Evolutionary conservation across 108 stramenopile species (phyloP).

Genomic region (Cafeteria roenbergensis): DNA sequence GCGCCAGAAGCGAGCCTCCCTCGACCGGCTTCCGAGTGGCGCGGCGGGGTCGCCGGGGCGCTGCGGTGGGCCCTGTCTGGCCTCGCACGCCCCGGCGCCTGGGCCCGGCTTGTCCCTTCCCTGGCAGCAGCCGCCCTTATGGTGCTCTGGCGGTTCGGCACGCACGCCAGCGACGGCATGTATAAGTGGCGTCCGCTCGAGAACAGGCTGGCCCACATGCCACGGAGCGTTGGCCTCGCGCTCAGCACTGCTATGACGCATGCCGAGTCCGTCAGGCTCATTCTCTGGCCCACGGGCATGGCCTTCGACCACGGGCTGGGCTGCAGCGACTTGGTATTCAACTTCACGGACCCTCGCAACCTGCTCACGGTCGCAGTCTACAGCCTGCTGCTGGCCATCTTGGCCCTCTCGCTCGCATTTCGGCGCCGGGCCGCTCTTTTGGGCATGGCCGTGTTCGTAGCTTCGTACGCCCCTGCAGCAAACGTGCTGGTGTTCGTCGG

Average conservation of each 20-base stretch:
- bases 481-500: slow-evolving; percentile 17
- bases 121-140: background rate
- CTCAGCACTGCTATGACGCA: slow-evolving; percentile 6
- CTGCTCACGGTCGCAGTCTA: background rate
- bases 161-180: slow-evolving; percentile 1
- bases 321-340: background rate
- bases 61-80: too few species aligned
- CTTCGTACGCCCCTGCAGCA: slow-evolving; percentile 10
- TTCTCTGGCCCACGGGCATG: background rate
- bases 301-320: slow-evolving; percentile 12
- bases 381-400: background rate
- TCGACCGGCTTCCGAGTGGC: too few species aligned
- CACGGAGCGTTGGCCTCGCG: background rate
- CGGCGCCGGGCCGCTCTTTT: background rate
- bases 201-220: slow-evolving; percentile 13
- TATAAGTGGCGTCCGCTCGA: slow-evolving; percentile 18
- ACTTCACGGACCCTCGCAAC: background rate
- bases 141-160: background rate
- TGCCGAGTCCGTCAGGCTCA: slow-evolving; percentile 3
- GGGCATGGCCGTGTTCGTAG: background rate
- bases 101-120: background rate
- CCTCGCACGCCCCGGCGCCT: too few species aligned
- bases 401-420: background rate
- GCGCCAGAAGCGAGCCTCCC: too few species aligned
- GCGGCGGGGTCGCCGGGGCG: too few species aligned